Percentiles rank a stretch among this genome's conserved stretches.
phyloP scores from a whole-genome alignment of 495 filamentous ascomycete genomes.

The Amorphotheca resinae region DNA sequence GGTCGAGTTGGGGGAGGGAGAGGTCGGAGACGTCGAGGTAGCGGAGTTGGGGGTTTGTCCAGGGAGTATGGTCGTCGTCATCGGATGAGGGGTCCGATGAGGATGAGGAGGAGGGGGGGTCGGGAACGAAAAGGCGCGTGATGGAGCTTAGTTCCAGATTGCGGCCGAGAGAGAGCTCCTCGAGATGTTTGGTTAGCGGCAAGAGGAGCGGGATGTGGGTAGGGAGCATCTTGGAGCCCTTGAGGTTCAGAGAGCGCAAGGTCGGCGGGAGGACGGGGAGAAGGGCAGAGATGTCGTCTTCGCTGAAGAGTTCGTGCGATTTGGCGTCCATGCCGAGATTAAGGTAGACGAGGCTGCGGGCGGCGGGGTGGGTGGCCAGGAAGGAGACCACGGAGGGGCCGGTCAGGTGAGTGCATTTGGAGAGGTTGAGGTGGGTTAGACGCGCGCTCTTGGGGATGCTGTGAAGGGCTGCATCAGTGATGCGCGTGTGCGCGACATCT shows the following conservation, averaged over 20 bases:
- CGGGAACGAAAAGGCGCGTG: slow-evolving; percentile 41
- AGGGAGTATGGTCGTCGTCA: slow-evolving; percentile 27
- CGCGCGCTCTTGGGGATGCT: slow-evolving; percentile 59
- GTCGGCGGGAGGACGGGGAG: slow-evolving; percentile 56
- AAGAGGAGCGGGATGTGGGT: slow-evolving; percentile 51
- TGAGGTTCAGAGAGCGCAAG: slow-evolving; percentile 65
- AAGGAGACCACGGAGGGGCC: slow-evolving; percentile 59
- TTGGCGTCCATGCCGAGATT: slow-evolving; percentile 66
- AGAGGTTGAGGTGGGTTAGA: slow-evolving; percentile 71
- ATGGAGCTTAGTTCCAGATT: slow-evolving; percentile 54
- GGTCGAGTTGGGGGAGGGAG: slow-evolving; percentile 44
- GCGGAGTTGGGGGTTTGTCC: slow-evolving; percentile 53
- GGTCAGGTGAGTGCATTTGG: slow-evolving; percentile 61
- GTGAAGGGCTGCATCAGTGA: slow-evolving; percentile 59
- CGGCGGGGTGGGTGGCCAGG: slow-evolving; percentile 59
- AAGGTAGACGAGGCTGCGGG: slow-evolving; percentile 53
- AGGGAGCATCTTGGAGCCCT: slow-evolving; percentile 55
- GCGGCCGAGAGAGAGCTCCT: slow-evolving; percentile 66
- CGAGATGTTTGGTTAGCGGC: slow-evolving; percentile 65
- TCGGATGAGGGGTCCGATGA: no score
- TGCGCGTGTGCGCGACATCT: slow-evolving; percentile 66
- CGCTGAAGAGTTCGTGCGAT: slow-evolving; percentile 58
- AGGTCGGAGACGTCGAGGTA: slow-evolving; percentile 63
- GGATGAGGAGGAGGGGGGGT: slow-evolving; percentile 27
- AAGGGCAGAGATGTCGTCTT: slow-evolving; percentile 49